Evolutionary conservation across 2,329 filamentous ascomycete genomes (phyloP).

Genomic region (Exophiala sp.): DNA sequence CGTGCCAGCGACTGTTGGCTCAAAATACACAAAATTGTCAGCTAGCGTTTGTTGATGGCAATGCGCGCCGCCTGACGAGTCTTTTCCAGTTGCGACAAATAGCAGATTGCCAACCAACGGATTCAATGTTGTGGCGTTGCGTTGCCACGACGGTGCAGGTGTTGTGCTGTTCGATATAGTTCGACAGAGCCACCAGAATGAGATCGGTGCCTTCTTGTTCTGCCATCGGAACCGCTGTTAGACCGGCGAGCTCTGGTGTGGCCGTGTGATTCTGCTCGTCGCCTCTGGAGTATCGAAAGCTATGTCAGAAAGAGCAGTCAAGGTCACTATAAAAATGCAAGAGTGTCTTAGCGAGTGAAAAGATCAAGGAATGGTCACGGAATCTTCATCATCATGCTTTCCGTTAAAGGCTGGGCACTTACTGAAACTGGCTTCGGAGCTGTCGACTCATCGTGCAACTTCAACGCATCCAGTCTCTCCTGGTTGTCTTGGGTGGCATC

Average conservation of each 20-base stretch:
- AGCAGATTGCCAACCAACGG: not conserved
- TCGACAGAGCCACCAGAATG: slow-evolving; percentile 22
- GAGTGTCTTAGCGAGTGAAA: slow-evolving; percentile 39
- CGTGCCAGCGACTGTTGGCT: not conserved
- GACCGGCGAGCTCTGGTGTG: slow-evolving; percentile 25
- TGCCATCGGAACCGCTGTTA: slow-evolving; percentile 18
- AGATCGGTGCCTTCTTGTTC: slow-evolving; percentile 17
- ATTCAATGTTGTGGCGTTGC: slow-evolving; percentile 11
- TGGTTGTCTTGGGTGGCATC: slow-evolving; percentile 78
- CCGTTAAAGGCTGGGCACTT: slow-evolving; percentile 30
- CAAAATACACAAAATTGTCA: slow-evolving; percentile 19
- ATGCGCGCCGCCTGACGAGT: not conserved
- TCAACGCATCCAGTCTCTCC: slow-evolving; percentile 80
- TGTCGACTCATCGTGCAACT: slow-evolving; percentile 68
- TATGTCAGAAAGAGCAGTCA: slow-evolving; percentile 42
- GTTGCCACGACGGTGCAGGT: slow-evolving; percentile 15
- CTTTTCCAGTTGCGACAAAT: not conserved
- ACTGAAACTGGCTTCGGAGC: slow-evolving; percentile 47
- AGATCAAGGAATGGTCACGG: slow-evolving; percentile 19
- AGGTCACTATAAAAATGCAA: slow-evolving; percentile 36
- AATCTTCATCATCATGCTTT: not conserved
- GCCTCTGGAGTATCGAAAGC: slow-evolving; percentile 43
- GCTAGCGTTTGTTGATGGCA: slow-evolving; percentile 13
- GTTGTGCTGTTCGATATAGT: slow-evolving; percentile 15
- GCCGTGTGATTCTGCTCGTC: slow-evolving; percentile 37